phyloP scores from a whole-genome alignment of 2,329 filamentous ascomycete species.

The Clonostachys sp. region DNA sequence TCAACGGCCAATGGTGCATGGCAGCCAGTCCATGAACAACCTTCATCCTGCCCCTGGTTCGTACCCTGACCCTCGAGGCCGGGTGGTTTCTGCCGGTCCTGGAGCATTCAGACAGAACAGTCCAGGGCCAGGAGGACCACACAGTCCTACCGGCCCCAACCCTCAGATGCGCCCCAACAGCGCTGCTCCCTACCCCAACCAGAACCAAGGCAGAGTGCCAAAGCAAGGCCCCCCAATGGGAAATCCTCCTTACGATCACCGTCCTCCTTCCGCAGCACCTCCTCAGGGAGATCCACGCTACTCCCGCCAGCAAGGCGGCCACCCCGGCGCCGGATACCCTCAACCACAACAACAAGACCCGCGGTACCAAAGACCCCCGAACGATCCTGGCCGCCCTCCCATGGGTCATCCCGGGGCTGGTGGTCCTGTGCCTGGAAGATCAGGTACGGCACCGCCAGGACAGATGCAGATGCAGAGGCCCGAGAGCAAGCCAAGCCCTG shows the following conservation, averaged over 20 bases:
- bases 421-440: constrained; percentile 19
- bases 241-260: no score
- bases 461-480: constrained; percentile 18
- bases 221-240: neutral
- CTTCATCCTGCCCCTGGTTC: constrained; percentile 30
- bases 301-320: neutral
- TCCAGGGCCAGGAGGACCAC: constrained; percentile 8
- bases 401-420: constrained; percentile 3
- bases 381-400: neutral
- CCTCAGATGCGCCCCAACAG: constrained; percentile 9
- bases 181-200: constrained; percentile 13
- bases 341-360: constrained; percentile 1
- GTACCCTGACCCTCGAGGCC: constrained; percentile 34
- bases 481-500: constrained; percentile 9
- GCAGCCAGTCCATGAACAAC: constrained; percentile 35
- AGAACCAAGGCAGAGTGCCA: constrained; percentile 19
- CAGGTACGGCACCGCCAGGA: constrained; percentile 29
- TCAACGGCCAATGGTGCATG: constrained; percentile 26
- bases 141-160: constrained; percentile 5
- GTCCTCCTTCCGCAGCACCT: constrained; percentile 5
- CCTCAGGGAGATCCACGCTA: neutral
- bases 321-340: neutral
- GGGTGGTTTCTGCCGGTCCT: constrained; percentile 35
- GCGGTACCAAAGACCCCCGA: neutral
- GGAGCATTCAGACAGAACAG: constrained; percentile 33